phyloP scores from a whole-genome alignment of 2,329 filamentous ascomycete genomes.

The Lasiodiplodia sp. region DNA sequence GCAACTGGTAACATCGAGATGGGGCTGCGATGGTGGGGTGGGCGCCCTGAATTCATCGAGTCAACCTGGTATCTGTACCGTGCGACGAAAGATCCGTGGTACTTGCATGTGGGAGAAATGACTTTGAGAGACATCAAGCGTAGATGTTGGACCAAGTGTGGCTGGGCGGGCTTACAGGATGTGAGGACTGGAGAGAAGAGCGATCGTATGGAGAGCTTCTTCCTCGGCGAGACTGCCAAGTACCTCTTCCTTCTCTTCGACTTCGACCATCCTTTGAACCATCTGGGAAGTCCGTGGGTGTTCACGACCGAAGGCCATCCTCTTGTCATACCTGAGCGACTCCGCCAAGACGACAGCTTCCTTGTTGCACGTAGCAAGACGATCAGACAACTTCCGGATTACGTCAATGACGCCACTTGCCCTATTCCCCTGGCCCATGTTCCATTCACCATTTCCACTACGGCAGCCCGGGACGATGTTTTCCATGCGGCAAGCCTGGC shows the following conservation, averaged over 20 bases:
- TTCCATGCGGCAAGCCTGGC: slow-evolving; percentile 90
- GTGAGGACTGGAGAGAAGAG: slow-evolving; percentile 76
- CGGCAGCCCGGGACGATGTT: slow-evolving; percentile 79
- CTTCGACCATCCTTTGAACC: slow-evolving; percentile 83
- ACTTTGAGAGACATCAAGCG: slow-evolving; percentile 85
- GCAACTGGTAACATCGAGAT: slow-evolving; percentile 83
- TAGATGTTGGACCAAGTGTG: slow-evolving; percentile 88
- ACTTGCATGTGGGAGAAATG: slow-evolving; percentile 96
- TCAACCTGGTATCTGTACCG: slow-evolving; percentile 96
- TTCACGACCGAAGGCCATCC: slow-evolving; percentile 98
- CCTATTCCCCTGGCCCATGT: slow-evolving; percentile 66
- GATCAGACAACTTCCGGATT: slow-evolving; percentile 21
- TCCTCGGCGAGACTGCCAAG: slow-evolving; percentile 93
- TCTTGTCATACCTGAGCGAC: slow-evolving; percentile 73
- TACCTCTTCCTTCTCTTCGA: slow-evolving; percentile 95
- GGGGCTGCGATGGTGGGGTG: slow-evolving; percentile 92
- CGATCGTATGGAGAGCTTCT: slow-evolving; percentile 99
- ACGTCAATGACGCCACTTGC: slow-evolving; percentile 60
- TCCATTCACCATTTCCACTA: slow-evolving; percentile 78
- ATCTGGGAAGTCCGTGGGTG: slow-evolving; percentile 84
- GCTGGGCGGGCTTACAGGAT: slow-evolving; percentile 82
- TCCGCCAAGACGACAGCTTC: slow-evolving; percentile 37
- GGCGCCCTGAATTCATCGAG: slow-evolving; percentile 95
- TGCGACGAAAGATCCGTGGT: slow-evolving; percentile 94
- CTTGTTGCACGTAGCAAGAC: not conserved